Percentiles rank a stretch among this genome's conserved stretches.
These are phyloP conservation scores for Mycosphaerella arachidis DNA, from an alignment of 2,329 filamentous ascomycete genomes.

Conservation along the genomic window DNA sequence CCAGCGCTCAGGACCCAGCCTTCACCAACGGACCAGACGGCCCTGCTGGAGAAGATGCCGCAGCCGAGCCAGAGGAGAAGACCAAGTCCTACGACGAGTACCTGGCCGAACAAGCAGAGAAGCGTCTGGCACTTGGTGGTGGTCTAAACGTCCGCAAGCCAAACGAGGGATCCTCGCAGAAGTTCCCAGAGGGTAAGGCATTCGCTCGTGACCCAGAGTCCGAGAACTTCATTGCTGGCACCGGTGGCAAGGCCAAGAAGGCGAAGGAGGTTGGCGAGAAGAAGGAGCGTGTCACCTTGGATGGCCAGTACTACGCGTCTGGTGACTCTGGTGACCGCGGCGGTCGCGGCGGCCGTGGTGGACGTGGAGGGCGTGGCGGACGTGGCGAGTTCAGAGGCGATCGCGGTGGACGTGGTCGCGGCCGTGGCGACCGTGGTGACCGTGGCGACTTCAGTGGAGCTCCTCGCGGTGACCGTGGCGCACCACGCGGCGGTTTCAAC, in stretches of 20 bases:
- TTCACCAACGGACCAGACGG: conserved; percentile 41
- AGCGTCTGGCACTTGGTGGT: conserved; percentile 68
- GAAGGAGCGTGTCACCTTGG: conserved; percentile 85
- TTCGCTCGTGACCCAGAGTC: conserved; percentile 55
- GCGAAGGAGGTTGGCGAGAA: conserved; percentile 72
- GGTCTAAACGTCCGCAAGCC: conserved; percentile 73
- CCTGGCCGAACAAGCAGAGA: conserved; percentile 69
- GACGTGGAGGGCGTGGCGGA: conserved; percentile 39
- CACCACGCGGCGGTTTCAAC: conserved; percentile 27
- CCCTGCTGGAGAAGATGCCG: conserved; percentile 25
- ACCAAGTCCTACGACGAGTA: conserved; percentile 86
- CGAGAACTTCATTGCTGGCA: conserved; percentile 68
- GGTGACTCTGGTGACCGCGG: conserved; percentile 53
- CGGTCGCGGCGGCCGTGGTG: conserved; percentile 47
- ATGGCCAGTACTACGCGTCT: conserved; percentile 63
- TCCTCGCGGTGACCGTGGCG: conserved; percentile 29
- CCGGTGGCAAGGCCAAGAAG: conserved; percentile 75
- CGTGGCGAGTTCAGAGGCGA: conserved; percentile 42
- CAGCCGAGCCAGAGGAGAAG: conserved; percentile 62
- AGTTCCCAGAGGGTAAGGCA: conserved; percentile 82
- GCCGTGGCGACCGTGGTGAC: conserved; percentile 27
- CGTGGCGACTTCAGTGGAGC: conserved; percentile 35
- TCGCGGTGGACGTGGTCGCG: conserved; percentile 36
- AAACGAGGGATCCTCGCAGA: conserved; percentile 92
- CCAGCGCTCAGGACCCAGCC: conserved; percentile 41